Evolutionary conservation across 1,284 basidiomycete genomes (phyloP), one percentile per base, ranked within the genome.

Genomic region (Coniophora puteana): DNA sequence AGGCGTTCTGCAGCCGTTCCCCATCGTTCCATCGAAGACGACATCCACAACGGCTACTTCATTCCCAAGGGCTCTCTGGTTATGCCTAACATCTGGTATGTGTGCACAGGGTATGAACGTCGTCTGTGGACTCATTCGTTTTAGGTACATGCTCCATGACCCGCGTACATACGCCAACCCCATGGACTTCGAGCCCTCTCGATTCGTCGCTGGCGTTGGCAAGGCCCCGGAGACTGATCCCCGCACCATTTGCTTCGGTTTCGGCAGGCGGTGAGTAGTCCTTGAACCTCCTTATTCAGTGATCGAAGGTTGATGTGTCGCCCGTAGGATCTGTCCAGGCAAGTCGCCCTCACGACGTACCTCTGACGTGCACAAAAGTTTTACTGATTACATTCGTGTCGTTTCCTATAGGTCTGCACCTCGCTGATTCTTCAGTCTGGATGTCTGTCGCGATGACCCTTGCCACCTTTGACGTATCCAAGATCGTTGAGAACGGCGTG

Each of bases 361-460:
- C n/a, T n/a, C n/a, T n/a, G 4, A 26, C 12, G 4, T 8, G 8
- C 4, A 13, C 31, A 21, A 4, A 7, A 14, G 24, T 25, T 16
- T 35, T 8, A 51, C 25, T 25, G 10, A 35, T 29, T 13, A 40
- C 21, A 21, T 44, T 40, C 38, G 45, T 48, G 31, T 4, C 8
- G 20, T 26, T 35, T 34, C 46, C 20, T 40, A 45, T 48, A 76
- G 76, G 76, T 5, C 42, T 70, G 45, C 69, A 76, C 51, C 66
- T 82, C 40, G 78, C 79, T 2, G 77, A 81, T 50, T 66, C 72
- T 18, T 76, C 76, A 0, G 52, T 79, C 6, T 82, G 74, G 55
- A 69, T 79, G 34, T 66, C 74, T 8, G 69, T 68, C 37, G 78
- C 65, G 1, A 75, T 74, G 69, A 63, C 74, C 8, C 51, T 80